Percentiles rank a stretch among this genome's conserved stretches.
phyloP scores from a whole-genome alignment of 768 basidiomycete genomes.

The Dioszegia hungarica region DNA sequence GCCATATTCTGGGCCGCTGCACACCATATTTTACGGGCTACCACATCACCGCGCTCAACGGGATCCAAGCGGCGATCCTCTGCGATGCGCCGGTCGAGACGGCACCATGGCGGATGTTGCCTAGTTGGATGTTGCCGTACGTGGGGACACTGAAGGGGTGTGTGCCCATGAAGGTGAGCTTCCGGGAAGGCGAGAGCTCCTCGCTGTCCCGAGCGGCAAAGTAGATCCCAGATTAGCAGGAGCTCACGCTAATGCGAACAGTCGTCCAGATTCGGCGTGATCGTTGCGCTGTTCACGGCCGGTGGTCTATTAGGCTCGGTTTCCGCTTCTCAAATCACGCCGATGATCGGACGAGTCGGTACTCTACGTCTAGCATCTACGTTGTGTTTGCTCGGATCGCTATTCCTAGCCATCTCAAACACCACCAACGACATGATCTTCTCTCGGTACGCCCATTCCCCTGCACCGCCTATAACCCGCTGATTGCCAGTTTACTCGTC shows the following conservation, averaged over 20 bases:
- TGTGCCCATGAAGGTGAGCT: constrained; percentile 8
- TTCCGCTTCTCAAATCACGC: not conserved
- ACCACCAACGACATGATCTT: constrained; percentile 7
- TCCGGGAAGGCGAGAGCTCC: no score
- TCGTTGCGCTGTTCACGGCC: constrained; percentile 4
- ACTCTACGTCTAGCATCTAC: not conserved
- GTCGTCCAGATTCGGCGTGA: constrained; percentile 6
- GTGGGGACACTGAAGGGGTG: constrained; percentile 4
- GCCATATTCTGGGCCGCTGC: not conserved
- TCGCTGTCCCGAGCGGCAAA: not conserved
- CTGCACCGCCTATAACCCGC: not conserved
- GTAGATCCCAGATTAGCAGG: not conserved
- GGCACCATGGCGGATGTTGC: constrained; percentile 2
- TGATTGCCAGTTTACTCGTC: not conserved
- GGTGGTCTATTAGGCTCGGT: not conserved
- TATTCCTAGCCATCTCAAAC: constrained; percentile 3
- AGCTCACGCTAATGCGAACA: not conserved
- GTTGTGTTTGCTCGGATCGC: constrained; percentile 4
- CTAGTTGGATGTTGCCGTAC: constrained; percentile 7
- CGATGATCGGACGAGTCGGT: constrained; percentile 1
- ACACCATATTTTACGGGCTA: constrained; percentile 8
- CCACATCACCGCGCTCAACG: constrained; percentile 7
- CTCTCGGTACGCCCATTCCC: not conserved
- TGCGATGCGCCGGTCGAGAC: constrained; percentile 5
- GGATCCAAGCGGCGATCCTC: constrained; percentile 3